Evolutionary conservation across 768 basidiomycete genomes (phyloP).

Genomic region (Paxillus ammoniavirescens): DNA sequence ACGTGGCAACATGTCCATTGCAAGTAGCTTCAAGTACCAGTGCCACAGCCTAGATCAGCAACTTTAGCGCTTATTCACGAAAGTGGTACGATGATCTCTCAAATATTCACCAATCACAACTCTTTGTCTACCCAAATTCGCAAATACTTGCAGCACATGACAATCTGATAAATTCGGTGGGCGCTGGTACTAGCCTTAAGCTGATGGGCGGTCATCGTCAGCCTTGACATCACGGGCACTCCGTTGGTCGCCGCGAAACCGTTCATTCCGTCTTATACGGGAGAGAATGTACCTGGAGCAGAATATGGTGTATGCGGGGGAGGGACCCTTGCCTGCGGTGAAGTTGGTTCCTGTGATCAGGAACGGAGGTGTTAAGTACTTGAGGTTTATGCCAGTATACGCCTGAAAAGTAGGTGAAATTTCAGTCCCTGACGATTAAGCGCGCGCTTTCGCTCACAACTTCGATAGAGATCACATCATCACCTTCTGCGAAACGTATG

Average conservation of each 20-base stretch:
- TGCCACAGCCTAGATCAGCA: too few relatives aligned
- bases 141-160: too few relatives aligned
- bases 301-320: not conserved
- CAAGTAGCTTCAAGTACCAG: too few relatives aligned
- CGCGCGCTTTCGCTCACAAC: conserved; percentile 34
- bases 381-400: not conserved
- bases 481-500: conserved; percentile 60
- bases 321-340: conserved; percentile 51
- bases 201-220: not conserved
- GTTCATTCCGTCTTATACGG: conserved; percentile 1
- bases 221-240: not conserved
- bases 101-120: too few relatives aligned
- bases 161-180: not conserved
- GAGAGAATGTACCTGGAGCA: not conserved
- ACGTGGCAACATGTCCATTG: too few relatives aligned
- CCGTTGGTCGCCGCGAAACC: not conserved
- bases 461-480: conserved; percentile 64
- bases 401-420: not conserved
- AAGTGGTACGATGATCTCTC: too few relatives aligned
- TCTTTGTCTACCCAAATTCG: too few relatives aligned
- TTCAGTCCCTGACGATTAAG: not conserved
- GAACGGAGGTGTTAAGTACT: conserved; percentile 39
- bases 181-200: not conserved
- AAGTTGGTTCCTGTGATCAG: conserved; percentile 55
- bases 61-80: too few relatives aligned